phyloP scores from a whole-genome alignment of 352 stramenopile genomes.

The Globisporangium middletonii region DNA sequence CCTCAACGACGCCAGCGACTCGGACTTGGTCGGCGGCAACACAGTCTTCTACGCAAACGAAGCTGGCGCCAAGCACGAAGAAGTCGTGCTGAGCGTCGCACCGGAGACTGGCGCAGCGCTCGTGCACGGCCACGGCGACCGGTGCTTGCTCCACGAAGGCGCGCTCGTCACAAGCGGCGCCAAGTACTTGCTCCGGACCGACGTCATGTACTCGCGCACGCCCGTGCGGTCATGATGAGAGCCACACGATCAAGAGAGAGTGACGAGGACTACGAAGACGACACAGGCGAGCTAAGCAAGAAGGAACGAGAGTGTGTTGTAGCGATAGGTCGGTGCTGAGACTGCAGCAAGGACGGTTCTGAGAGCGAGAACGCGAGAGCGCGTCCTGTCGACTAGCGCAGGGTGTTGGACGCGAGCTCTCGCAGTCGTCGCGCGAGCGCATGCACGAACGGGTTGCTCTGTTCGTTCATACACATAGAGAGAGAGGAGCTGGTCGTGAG shows the following conservation, averaged over 20 bases:
- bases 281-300: not conserved
- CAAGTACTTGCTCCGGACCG: conserved; percentile 72
- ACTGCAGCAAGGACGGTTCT: not conserved
- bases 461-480: not conserved
- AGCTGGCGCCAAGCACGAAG: conserved; percentile 27
- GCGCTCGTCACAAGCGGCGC: conserved; percentile 45
- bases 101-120: conserved; percentile 65
- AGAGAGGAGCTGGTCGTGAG: conserved; percentile 6
- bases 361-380: not conserved
- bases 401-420: conserved; percentile 32
- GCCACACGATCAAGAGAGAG: not conserved
- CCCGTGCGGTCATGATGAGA: conserved; percentile 7
- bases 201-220: conserved; percentile 72
- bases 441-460: conserved; percentile 69
- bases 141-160: conserved; percentile 73
- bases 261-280: not conserved
- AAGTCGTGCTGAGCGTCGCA: conserved; percentile 47
- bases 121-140: conserved; percentile 69
- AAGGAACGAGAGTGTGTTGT: not conserved
- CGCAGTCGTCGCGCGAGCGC: conserved; percentile 60
- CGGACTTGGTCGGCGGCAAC: conserved; percentile 50
- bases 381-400: conserved; percentile 2
- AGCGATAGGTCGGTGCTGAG: not conserved
- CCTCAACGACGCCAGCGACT: conserved; percentile 71
- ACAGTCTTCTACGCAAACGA: conserved; percentile 76